Conservation (phyloP, 106 monocot species). For the Dendrobium nobile region DNA sequence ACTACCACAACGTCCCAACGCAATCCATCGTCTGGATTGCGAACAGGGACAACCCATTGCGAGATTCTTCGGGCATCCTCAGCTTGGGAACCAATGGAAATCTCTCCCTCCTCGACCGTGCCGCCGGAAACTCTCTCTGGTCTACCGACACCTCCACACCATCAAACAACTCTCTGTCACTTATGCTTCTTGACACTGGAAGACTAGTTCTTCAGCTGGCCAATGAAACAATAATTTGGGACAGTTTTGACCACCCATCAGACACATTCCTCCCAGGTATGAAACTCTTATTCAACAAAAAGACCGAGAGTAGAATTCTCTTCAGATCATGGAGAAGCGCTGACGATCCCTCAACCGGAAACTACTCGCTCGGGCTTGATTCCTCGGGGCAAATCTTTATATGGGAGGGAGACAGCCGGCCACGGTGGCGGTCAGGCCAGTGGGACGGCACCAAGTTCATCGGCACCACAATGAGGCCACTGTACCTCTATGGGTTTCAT, state of each 20-base stretch:
- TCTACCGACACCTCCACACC: slow-evolving; percentile 9
- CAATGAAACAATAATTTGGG: slow-evolving; percentile 9
- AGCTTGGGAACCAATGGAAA: slow-evolving; percentile 11
- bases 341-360: slow-evolving; percentile 35
- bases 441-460: slow-evolving; percentile 49
- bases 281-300: slow-evolving; percentile 17
- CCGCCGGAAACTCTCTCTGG: slow-evolving; percentile 6
- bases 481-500: slow-evolving; percentile 34
- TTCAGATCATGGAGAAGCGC: slow-evolving; percentile 43
- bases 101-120: slow-evolving; percentile 9
- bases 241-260: slow-evolving; percentile 41
- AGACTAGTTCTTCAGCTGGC: slow-evolving; percentile 17
- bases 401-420: slow-evolving; percentile 19
- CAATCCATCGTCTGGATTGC: slow-evolving; percentile 40
- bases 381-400: slow-evolving; percentile 37
- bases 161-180: slow-evolving; percentile 3
- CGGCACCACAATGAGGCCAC: slow-evolving; percentile 26
- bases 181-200: slow-evolving; percentile 17
- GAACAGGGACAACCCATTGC: slow-evolving; percentile 31
- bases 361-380: slow-evolving; percentile 29
- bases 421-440: slow-evolving; percentile 55
- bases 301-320: neutral
- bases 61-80: slow-evolving; percentile 9
- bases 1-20: slow-evolving; percentile 24
- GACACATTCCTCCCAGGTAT: slow-evolving; percentile 44